phyloP scores from a whole-genome alignment of 1,284 basidiomycete genomes.

The Ceratobasidium theobromae region DNA sequence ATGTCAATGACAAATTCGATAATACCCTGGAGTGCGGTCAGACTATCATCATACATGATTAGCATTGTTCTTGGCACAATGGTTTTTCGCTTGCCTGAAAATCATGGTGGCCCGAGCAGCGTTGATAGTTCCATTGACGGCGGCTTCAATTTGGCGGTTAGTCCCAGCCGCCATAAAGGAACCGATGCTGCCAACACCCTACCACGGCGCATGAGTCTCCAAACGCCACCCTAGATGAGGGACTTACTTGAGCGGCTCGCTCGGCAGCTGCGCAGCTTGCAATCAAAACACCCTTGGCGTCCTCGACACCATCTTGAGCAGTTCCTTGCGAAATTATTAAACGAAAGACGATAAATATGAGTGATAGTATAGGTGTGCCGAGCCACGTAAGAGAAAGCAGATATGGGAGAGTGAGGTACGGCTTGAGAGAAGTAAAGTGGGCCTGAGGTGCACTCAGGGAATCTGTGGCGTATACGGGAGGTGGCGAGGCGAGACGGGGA shows the following conservation, averaged over 20 bases:
- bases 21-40: constrained; percentile 82
- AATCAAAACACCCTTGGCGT: constrained; percentile 70
- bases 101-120: constrained; percentile 73
- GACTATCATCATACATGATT: constrained; percentile 41
- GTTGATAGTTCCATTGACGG: constrained; percentile 76
- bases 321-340: constrained; percentile 71
- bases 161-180: constrained; percentile 82
- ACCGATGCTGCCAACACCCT: constrained; percentile 77
- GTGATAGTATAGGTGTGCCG: constrained; percentile 63
- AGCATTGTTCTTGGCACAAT: not conserved
- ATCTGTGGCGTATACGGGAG: constrained; percentile 12
- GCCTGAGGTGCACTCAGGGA: constrained; percentile 6
- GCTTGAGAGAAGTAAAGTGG: constrained; percentile 53
- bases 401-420: constrained; percentile 80
- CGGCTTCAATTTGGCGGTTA: constrained; percentile 74
- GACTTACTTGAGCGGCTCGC: constrained; percentile 61
- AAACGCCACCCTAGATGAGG: not conserved
- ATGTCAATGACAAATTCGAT: constrained; percentile 91
- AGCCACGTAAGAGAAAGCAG: constrained; percentile 81
- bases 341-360: constrained; percentile 83
- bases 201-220: not conserved
- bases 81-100: constrained; percentile 47
- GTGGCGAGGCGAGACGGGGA: constrained; percentile 19
- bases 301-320: constrained; percentile 64
- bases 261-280: constrained; percentile 83